These are phyloP conservation scores for Botrytis pseudocinerea DNA, from an alignment of 2,329 filamentous ascomycete species.

Conservation along the genomic window DNA sequence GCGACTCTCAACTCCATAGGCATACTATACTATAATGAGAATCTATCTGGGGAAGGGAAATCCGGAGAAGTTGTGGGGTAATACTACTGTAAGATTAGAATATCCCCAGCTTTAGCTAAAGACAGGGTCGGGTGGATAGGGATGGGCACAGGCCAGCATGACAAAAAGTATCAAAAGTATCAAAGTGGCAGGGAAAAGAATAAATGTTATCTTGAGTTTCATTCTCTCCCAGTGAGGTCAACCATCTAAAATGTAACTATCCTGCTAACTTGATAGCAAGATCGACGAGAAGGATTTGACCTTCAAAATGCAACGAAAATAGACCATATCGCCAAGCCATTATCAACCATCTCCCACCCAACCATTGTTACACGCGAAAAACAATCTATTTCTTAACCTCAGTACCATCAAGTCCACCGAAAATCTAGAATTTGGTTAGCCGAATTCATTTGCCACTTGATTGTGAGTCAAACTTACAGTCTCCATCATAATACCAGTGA, in stretches of 20 bases:
- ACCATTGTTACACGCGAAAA: slow-evolving; percentile 12
- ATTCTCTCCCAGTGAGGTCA: neutral
- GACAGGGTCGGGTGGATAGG: slow-evolving; percentile 1
- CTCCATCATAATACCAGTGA: slow-evolving; percentile 46
- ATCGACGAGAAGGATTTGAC: slow-evolving; percentile 1
- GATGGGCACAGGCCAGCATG: slow-evolving; percentile 12
- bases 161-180: neutral
- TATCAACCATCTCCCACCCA: slow-evolving; percentile 18
- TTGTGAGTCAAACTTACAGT: slow-evolving; percentile 35
- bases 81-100: slow-evolving; percentile 5
- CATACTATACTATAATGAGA: neutral
- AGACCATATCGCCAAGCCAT: slow-evolving; percentile 22
- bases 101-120: slow-evolving; percentile 1
- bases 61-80: slow-evolving; percentile 21
- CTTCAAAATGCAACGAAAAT: slow-evolving; percentile 18
- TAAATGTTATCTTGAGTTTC: neutral
- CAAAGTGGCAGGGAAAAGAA: neutral
- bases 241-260: slow-evolving; percentile 4
- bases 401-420: slow-evolving; percentile 36
- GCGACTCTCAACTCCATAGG: slow-evolving; percentile 1
- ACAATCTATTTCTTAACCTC: slow-evolving; percentile 26
- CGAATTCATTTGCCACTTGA: neutral
- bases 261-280: neutral
- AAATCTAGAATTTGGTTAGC: slow-evolving; percentile 36
- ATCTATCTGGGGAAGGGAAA: slow-evolving; percentile 14